A percentile compares a stretch with the other conserved stretches of the same genome.
These are phyloP conservation scores for Ceratocystis eucalypticola DNA, from an alignment of 2,329 filamentous ascomycete species.

Conservation along the genomic window DNA sequence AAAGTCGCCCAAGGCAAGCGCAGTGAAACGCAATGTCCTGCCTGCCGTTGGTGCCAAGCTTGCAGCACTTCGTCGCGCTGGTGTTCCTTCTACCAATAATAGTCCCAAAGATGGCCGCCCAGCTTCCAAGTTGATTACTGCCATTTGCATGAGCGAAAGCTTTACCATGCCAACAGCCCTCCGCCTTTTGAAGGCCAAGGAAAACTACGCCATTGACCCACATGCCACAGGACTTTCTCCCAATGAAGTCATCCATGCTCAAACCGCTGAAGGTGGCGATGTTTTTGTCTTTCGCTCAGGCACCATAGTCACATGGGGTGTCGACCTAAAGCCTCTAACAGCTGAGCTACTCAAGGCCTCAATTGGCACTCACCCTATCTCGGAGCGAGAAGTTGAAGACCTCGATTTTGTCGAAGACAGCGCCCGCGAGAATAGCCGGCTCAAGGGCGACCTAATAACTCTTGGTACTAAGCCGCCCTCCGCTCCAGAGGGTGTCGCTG, in stretches of 20 bases:
- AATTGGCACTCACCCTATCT: slow-evolving; percentile 53
- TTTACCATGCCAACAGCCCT: slow-evolving; percentile 51
- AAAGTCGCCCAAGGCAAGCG: slow-evolving; percentile 8
- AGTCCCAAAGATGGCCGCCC: not conserved
- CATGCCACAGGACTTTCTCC: slow-evolving; percentile 47
- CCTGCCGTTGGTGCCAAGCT: slow-evolving; percentile 11
- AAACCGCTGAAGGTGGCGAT: slow-evolving; percentile 56
- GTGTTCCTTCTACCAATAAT: not conserved
- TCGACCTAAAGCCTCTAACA: slow-evolving; percentile 64
- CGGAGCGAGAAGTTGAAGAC: slow-evolving; percentile 70
- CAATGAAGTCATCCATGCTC: slow-evolving; percentile 49
- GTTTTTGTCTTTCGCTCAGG: slow-evolving; percentile 94
- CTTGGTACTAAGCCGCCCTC: slow-evolving; percentile 59
- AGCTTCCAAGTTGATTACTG: slow-evolving; percentile 31
- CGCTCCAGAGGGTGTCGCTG: slow-evolving; percentile 21
- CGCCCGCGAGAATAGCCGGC: slow-evolving; percentile 55
- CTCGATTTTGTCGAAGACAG: slow-evolving; percentile 74
- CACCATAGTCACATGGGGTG: slow-evolving; percentile 82
- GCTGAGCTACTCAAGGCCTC: slow-evolving; percentile 63
- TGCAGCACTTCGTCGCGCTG: slow-evolving; percentile 15
- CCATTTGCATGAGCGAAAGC: slow-evolving; percentile 48
- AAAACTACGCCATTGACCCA: slow-evolving; percentile 47
- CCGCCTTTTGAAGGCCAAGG: slow-evolving; percentile 41
- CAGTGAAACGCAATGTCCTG: slow-evolving; percentile 5
- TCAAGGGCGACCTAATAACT: slow-evolving; percentile 79